A percentile compares a stretch with the other conserved stretches of the same genome.
phyloP scores from a whole-genome alignment of 2,329 filamentous ascomycete species.

The Stemphylium beticola region DNA sequence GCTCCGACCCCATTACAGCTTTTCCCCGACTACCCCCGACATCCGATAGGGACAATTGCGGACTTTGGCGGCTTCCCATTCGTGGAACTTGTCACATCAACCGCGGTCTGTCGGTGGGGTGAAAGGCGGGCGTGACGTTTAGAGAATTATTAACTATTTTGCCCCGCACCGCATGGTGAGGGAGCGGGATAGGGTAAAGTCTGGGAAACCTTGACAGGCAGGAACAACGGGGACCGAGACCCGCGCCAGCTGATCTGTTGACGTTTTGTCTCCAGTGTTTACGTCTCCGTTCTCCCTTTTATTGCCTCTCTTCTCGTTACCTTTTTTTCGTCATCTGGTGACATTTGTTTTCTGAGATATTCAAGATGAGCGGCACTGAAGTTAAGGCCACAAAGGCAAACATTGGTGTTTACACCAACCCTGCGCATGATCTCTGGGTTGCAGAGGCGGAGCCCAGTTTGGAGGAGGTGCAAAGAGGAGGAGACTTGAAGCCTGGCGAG shows the following conservation, averaged over 20 bases:
- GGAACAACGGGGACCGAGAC: conserved; percentile 3
- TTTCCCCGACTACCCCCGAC: background rate
- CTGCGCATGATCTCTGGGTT: conserved; percentile 89
- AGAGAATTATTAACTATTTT: conserved; percentile 1
- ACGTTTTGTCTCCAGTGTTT: background rate
- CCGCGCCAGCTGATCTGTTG: conserved; percentile 9
- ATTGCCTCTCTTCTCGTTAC: background rate
- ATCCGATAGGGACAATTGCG: conserved; percentile 3
- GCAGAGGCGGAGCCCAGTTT: conserved; percentile 76
- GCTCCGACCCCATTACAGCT: background rate
- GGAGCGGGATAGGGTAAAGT: conserved; percentile 9
- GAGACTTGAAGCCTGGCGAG: conserved; percentile 77
- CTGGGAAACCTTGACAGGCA: background rate
- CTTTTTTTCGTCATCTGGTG: background rate
- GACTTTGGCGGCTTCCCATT: conserved; percentile 26
- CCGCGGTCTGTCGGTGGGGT: conserved; percentile 1
- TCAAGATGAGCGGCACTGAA: conserved; percentile 15
- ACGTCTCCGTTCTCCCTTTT: background rate
- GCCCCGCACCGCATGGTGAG: conserved; percentile 12
- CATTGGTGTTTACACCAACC: conserved; percentile 96
- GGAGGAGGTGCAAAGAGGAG: conserved; percentile 73
- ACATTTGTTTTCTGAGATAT: no score
- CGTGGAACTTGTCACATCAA: conserved; percentile 25
- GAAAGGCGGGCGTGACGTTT: conserved; percentile 2
- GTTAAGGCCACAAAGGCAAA: conserved; percentile 74